Percentiles rank a stretch among this genome's conserved stretches.
Evolutionary conservation across 768 basidiomycete genomes (phyloP).

Genomic region (Peribolospora kevripleyi): DNA sequence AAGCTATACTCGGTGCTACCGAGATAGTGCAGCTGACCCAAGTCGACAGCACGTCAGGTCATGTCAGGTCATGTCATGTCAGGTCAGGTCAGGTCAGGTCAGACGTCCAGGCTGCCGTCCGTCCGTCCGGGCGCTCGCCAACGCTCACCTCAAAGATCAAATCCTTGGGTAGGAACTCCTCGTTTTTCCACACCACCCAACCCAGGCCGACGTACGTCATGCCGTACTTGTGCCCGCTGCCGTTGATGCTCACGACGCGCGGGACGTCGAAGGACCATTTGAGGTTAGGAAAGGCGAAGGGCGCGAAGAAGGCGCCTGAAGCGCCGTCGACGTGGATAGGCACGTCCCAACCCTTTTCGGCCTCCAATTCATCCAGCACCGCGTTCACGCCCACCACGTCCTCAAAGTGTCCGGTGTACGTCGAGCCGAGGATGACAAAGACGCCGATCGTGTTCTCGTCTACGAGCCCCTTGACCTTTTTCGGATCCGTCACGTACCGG

Average conservation of each 20-base stretch:
- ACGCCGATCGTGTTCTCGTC: conserved; percentile 52
- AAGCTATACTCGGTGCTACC: conserved; percentile 48
- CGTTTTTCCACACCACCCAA: conserved; percentile 39
- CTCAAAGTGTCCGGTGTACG: conserved; percentile 22
- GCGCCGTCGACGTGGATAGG: conserved; percentile 41
- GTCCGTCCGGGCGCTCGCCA: background rate
- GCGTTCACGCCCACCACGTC: conserved; percentile 65
- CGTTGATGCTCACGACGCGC: conserved; percentile 19
- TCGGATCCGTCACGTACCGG: conserved; percentile 44
- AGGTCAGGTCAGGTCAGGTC: too few species aligned
- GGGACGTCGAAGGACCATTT: conserved; percentile 17
- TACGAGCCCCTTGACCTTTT: conserved; percentile 37
- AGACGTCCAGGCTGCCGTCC: background rate
- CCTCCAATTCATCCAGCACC: conserved; percentile 33
- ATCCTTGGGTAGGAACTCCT: conserved; percentile 37
- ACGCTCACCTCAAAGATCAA: conserved; percentile 34
- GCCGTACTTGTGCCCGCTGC: conserved; percentile 10
- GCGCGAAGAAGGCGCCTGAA: conserved; percentile 38
- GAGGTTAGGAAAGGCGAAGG: conserved; percentile 24
- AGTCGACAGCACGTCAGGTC: background rate
- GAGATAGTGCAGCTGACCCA: conserved; percentile 15
- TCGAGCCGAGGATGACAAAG: conserved; percentile 35
- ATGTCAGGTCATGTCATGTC: too few species aligned
- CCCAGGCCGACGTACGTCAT: conserved; percentile 23
- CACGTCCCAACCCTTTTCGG: conserved; percentile 24